Evolutionary conservation across 106 monocot genomes (phyloP).

Genomic region (Apostasia shenzhenica): DNA sequence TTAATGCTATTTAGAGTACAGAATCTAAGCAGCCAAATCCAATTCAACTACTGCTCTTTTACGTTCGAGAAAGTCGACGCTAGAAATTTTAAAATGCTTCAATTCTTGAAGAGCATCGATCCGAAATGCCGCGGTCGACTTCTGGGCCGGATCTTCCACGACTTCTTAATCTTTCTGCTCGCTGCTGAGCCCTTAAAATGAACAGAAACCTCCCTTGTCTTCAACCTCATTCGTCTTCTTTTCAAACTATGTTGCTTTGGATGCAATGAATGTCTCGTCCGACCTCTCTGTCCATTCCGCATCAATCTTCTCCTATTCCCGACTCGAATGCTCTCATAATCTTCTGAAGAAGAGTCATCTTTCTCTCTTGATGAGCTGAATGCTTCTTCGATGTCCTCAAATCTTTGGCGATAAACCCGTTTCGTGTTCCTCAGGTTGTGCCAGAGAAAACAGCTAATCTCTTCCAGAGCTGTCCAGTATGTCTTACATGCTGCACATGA

Average conservation of each 20-base stretch:
- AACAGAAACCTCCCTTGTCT: constrained; percentile 60
- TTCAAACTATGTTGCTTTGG: constrained; percentile 20
- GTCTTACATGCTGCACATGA: constrained; percentile 53
- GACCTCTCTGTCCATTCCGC: constrained; percentile 47
- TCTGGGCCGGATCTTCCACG: constrained; percentile 2
- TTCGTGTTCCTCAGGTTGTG: constrained; percentile 65
- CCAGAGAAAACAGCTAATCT: constrained; percentile 62
- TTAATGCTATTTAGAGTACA: too few species aligned
- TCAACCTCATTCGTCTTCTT: constrained; percentile 43
- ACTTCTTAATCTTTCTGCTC: constrained; percentile 8
- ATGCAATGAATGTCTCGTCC: constrained; percentile 38
- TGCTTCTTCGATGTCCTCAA: constrained; percentile 57
- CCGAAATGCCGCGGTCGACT: background rate
- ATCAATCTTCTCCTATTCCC: constrained; percentile 23
- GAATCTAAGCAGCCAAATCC: too few species aligned
- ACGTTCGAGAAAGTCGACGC: too few species aligned
- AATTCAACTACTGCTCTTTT: too few species aligned
- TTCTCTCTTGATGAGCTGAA: constrained; percentile 26
- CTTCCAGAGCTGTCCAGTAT: constrained; percentile 56
- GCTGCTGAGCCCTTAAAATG: constrained; percentile 29
- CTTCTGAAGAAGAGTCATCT: constrained; percentile 9
- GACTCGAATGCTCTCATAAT: constrained; percentile 2
- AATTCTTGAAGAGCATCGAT: background rate
- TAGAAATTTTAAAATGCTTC: background rate
- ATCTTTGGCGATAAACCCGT: constrained; percentile 34